Evolutionary conservation across 2,329 filamentous ascomycete species (phyloP).

Genomic region (Ophiostoma tasmaniense): DNA sequence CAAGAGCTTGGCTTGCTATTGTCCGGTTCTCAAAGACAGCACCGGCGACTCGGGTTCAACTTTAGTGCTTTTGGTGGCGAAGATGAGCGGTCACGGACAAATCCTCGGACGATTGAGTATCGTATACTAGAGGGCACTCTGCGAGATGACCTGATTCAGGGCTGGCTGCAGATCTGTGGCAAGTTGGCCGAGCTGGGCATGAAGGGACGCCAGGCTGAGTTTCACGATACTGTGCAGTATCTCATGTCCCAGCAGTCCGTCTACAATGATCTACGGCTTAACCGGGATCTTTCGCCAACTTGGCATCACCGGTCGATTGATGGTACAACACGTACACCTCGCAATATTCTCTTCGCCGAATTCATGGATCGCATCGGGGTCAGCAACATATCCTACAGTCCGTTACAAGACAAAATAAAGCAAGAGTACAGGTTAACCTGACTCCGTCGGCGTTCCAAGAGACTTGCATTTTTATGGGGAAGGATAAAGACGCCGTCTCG

Average conservation of each 20-base stretch:
- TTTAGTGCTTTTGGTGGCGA: constrained; percentile 33
- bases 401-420: constrained; percentile 20
- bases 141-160: constrained; percentile 24
- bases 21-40: constrained; percentile 28
- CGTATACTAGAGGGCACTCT: constrained; percentile 33
- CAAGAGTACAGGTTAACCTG: constrained; percentile 13
- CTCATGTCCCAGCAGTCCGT: constrained; percentile 16
- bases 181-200: constrained; percentile 26
- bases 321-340: not conserved
- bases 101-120: constrained; percentile 33
- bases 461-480: not conserved
- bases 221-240: constrained; percentile 15
- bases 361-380: constrained; percentile 18
- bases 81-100: constrained; percentile 28
- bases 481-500: not conserved
- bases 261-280: constrained; percentile 11
- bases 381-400: constrained; percentile 6
- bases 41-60: constrained; percentile 34
- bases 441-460: not conserved
- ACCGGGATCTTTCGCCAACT: not conserved
- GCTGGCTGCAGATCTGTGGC: constrained; percentile 30
- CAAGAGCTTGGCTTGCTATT: constrained; percentile 30
- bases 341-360: constrained; percentile 13
- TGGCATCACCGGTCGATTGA: not conserved
- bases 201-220: constrained; percentile 16